These are phyloP conservation scores for Amphicarpaea edgeworthii DNA, from an alignment of 306 rosid species.

Conservation along the genomic window DNA sequence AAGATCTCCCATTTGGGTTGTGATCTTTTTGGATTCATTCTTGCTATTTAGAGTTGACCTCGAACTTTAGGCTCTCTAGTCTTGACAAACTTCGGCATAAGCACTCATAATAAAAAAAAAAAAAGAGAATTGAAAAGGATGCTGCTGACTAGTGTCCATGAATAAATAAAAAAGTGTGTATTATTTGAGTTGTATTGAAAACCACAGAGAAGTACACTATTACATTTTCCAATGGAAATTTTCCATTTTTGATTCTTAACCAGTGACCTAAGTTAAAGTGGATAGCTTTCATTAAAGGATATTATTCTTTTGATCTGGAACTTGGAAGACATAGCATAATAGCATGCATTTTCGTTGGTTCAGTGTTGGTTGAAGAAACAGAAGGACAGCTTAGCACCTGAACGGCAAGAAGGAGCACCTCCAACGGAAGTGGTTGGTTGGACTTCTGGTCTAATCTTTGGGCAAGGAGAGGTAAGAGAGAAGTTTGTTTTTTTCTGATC, in stretches of 20 bases:
- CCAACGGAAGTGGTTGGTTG: conserved; percentile 60
- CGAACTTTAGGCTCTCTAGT: background rate
- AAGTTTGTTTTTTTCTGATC: conserved; percentile 15
- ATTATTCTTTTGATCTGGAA: background rate
- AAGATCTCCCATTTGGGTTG: conserved; percentile 26
- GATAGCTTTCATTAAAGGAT: background rate
- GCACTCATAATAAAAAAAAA: background rate
- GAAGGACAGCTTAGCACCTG: conserved; percentile 81
- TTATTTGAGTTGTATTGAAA: no score
- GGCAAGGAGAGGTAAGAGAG: conserved; percentile 82
- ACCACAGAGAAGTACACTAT: no score
- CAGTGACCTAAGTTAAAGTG: background rate
- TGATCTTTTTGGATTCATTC: background rate
- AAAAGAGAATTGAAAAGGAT: background rate
- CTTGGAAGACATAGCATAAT: conserved; percentile 10
- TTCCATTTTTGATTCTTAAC: no score
- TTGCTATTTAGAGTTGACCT: background rate
- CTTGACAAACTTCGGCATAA: background rate
- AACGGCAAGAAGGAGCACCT: conserved; percentile 53
- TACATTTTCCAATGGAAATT: no score
- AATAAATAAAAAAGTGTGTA: no score
- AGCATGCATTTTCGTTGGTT: conserved; percentile 30
- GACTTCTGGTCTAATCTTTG: conserved; percentile 97
- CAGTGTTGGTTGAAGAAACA: conserved; percentile 99
- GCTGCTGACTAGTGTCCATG: no score